These are phyloP conservation scores for Aspergillus tanneri DNA, from an alignment of 2,329 filamentous ascomycete genomes.

Conservation along the genomic window DNA sequence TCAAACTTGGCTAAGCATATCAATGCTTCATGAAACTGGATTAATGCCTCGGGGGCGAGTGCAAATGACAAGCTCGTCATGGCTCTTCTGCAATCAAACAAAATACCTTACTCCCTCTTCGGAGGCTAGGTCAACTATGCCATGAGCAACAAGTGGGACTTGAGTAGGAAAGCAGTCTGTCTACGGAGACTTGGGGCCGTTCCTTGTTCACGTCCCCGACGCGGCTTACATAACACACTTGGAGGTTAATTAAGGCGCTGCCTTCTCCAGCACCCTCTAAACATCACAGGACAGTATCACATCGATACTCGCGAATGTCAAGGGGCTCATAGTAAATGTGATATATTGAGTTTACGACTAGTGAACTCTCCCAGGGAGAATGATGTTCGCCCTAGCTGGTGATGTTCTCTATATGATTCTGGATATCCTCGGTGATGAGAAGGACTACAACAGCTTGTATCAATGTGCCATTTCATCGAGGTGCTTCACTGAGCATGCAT, in stretches of 20 bases:
- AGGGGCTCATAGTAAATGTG: neutral
- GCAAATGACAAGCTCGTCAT: slow-evolving; percentile 51
- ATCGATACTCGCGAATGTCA: neutral
- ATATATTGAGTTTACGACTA: neutral
- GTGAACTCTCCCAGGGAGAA: slow-evolving; percentile 11
- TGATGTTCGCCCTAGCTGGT: slow-evolving; percentile 21
- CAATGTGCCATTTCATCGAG: slow-evolving; percentile 29
- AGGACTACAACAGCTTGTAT: slow-evolving; percentile 27
- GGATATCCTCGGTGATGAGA: slow-evolving; percentile 25
- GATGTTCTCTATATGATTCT: slow-evolving; percentile 31
- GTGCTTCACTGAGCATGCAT: slow-evolving; percentile 23
- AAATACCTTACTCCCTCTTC: neutral
- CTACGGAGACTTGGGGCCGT: neutral
- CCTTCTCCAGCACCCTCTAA: neutral
- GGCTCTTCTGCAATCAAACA: neutral
- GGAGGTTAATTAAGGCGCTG: neutral
- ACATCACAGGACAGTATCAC: neutral
- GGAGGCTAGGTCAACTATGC: no score
- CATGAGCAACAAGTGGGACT: no score
- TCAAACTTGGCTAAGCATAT: slow-evolving; percentile 63
- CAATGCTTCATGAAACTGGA: slow-evolving; percentile 59
- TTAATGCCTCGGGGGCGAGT: slow-evolving; percentile 56
- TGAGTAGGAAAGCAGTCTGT: no score
- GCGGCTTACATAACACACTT: slow-evolving; percentile 22
- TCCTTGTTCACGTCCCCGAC: slow-evolving; percentile 11